phyloP scores from a whole-genome alignment of 2,329 filamentous ascomycete species.

The Mycosphaerelloides madeirae region DNA sequence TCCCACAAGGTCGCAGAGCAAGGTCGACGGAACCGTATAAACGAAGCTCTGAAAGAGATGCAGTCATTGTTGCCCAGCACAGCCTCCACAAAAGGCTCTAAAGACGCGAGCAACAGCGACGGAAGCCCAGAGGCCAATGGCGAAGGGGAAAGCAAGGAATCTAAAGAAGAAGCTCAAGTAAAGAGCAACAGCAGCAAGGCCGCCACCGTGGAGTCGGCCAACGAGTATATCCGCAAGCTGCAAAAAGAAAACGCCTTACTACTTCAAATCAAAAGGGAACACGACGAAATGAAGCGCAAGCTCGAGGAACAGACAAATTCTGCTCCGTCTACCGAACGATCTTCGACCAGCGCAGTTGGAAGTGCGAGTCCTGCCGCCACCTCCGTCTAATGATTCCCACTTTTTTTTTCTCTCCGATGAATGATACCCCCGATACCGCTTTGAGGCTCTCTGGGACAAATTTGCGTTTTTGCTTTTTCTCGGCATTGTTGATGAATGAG shows the following conservation, averaged over 20 bases:
- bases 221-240: conserved; percentile 86
- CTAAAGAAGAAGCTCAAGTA: conserved; percentile 34
- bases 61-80: conserved; percentile 69
- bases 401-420: no score
- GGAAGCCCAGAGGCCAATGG: conserved; percentile 44
- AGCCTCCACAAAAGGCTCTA: conserved; percentile 21
- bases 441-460: no score
- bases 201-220: conserved; percentile 94
- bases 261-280: conserved; percentile 24
- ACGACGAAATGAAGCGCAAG: conserved; percentile 27
- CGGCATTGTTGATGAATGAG: no score
- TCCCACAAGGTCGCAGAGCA: conserved; percentile 98
- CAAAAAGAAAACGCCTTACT: conserved; percentile 55
- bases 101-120: conserved; percentile 33
- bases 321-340: background rate
- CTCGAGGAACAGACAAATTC: conserved; percentile 11
- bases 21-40: conserved; percentile 90
- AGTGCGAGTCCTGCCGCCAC: conserved; percentile 1
- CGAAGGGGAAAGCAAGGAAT: conserved; percentile 31
- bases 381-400: background rate
- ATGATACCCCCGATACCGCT: no score
- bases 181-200: conserved; percentile 78
- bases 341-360: background rate
- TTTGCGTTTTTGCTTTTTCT: no score
- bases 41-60: conserved; percentile 87